phyloP scores from a whole-genome alignment of 768 basidiomycete genomes.

The Phylloporus scabripes region DNA sequence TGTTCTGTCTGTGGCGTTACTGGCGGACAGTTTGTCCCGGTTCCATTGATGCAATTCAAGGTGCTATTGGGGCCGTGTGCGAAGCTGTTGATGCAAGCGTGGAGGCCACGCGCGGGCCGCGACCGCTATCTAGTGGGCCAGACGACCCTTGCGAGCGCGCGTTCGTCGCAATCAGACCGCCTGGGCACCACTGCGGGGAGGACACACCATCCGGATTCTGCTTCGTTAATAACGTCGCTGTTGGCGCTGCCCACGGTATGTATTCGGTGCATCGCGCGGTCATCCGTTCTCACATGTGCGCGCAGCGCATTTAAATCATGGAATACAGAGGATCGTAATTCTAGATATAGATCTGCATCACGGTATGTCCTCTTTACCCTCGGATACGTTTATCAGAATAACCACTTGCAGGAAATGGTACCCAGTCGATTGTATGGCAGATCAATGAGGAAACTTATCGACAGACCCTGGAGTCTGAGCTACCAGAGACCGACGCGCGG shows the following conservation, averaged over 20 bases:
- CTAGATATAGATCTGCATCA: conserved; percentile 68
- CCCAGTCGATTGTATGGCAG: conserved; percentile 86
- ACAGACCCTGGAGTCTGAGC: conserved; percentile 52
- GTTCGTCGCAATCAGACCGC: conserved; percentile 84
- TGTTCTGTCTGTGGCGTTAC: neutral
- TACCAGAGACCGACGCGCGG: conserved; percentile 20
- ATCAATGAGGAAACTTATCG: conserved; percentile 86
- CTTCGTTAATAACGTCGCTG: conserved; percentile 89
- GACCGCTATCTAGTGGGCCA: conserved; percentile 6
- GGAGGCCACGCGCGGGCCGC: conserved; percentile 14
- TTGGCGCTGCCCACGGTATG: conserved; percentile 87
- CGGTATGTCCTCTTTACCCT: conserved; percentile 9
- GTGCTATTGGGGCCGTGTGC: conserved; percentile 77
- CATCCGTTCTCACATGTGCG: neutral
- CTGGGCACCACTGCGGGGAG: conserved; percentile 94
- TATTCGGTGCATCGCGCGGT: neutral
- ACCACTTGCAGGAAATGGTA: conserved; percentile 70
- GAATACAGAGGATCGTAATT: conserved; percentile 73
- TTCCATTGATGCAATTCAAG: conserved; percentile 73
- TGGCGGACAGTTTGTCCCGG: conserved; percentile 60
- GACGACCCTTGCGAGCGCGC: conserved; percentile 37
- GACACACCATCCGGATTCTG: conserved; percentile 90
- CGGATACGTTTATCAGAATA: neutral
- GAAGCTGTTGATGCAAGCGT: conserved; percentile 79
- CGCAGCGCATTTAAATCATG: conserved; percentile 77